Percentiles rank a stretch among this genome's conserved stretches.
Evolutionary conservation across 1,139 yeast species (phyloP).

Genomic region (Lipomyces yarrowii): DNA sequence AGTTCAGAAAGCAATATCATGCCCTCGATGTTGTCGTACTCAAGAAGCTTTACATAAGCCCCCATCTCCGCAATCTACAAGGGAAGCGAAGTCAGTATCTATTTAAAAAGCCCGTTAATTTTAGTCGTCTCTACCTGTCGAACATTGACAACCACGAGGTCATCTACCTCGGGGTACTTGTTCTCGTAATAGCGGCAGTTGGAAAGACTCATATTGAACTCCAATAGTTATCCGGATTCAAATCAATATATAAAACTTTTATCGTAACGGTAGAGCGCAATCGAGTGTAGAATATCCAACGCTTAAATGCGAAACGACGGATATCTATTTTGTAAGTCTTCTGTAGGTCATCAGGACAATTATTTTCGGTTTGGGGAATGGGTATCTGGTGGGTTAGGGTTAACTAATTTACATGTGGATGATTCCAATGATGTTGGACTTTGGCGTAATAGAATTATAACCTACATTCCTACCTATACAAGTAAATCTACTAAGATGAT

Average conservation of each 20-base stretch:
- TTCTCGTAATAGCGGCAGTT: constrained; percentile 93
- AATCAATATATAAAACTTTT: neutral
- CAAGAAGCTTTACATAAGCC: constrained; percentile 75
- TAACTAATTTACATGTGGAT: too few relatives aligned
- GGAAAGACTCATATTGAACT: constrained; percentile 34
- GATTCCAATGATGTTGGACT: too few relatives aligned
- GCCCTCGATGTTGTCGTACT: constrained; percentile 97
- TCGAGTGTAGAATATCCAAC: neutral
- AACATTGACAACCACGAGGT: constrained; percentile 97
- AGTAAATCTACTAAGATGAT: neutral
- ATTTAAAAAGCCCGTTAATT: neutral
- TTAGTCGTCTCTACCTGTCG: constrained; percentile 32
- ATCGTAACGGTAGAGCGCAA: neutral
- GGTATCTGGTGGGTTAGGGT: neutral
- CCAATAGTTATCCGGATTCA: neutral
- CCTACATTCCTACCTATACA: neutral
- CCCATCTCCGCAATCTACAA: constrained; percentile 42
- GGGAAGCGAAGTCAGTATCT: neutral
- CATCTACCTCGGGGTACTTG: constrained; percentile 98
- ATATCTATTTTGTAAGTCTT: neutral
- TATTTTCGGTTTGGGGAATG: neutral
- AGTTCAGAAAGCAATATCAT: constrained; percentile 95
- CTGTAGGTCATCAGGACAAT: neutral
- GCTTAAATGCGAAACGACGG: neutral
- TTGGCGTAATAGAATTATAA: neutral